These are phyloP conservation scores for Hymenoscyphus scutula DNA, from an alignment of 2,329 filamentous ascomycete genomes.

Conservation along the genomic window DNA sequence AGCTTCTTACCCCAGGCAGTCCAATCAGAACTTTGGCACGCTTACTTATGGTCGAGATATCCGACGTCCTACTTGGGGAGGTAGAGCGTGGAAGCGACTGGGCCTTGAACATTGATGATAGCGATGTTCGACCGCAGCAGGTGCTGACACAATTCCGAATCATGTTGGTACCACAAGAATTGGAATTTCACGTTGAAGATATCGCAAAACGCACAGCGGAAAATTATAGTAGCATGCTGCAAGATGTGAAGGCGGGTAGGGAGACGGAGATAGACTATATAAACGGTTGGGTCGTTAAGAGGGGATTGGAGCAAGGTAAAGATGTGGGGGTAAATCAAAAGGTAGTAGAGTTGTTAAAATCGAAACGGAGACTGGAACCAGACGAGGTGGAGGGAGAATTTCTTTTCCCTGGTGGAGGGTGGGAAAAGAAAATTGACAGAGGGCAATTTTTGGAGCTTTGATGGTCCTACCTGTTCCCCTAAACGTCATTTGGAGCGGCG, in stretches of 20 bases:
- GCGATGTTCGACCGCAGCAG: too few relatives aligned
- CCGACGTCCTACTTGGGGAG: constrained; percentile 60
- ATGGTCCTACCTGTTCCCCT: too few relatives aligned
- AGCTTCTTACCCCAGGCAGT: constrained; percentile 61
- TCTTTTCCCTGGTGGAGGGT: too few relatives aligned
- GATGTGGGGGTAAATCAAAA: constrained; percentile 42
- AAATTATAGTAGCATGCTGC: constrained; percentile 62
- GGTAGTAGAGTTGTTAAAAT: constrained; percentile 46
- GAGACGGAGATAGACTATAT: constrained; percentile 57
- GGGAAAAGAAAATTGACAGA: too few relatives aligned
- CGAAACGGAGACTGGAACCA: constrained; percentile 35
- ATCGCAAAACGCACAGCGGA: constrained; percentile 48
- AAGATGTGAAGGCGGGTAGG: constrained; percentile 53
- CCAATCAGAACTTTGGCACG: constrained; percentile 61
- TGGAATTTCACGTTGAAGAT: constrained; percentile 34
- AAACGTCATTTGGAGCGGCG: too few relatives aligned
- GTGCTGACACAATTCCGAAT: too few relatives aligned
- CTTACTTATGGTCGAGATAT: constrained; percentile 70
- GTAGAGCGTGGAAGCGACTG: neutral
- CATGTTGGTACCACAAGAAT: too few relatives aligned
- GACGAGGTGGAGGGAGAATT: constrained; percentile 26
- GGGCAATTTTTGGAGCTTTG: too few relatives aligned
- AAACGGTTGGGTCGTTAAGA: constrained; percentile 52
- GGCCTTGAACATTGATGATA: too few relatives aligned
- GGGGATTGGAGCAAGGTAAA: constrained; percentile 29